Conservation (phyloP, 345 rosid genomes). For the Eucalyptus polyanthemos region DNA sequence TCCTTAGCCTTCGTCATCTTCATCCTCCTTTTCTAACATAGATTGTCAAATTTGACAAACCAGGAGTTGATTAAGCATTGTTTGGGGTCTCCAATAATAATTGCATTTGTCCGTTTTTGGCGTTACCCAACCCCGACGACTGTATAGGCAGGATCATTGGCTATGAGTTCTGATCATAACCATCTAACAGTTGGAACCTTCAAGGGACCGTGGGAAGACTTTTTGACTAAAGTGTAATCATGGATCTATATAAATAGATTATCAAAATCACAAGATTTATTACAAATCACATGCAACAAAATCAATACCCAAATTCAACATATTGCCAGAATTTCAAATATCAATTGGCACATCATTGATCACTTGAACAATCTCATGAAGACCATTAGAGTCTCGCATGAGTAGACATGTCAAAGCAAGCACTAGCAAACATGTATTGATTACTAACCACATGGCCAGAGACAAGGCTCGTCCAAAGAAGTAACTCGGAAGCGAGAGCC, state of each 20-base stretch:
- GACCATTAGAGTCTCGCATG: fast-evolving
- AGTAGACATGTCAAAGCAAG: not conserved
- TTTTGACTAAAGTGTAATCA: not conserved
- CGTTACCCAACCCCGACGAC: too few species aligned
- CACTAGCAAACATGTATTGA: not conserved
- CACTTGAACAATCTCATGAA: not conserved
- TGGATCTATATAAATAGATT: not conserved
- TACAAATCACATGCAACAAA: not conserved
- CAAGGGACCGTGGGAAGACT: too few species aligned
- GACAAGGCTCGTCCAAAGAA: not conserved
- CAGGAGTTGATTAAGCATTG: too few species aligned
- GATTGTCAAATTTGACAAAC: too few species aligned
- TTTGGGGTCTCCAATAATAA: too few species aligned
- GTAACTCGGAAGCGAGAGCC: not conserved
- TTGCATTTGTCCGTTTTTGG: too few species aligned
- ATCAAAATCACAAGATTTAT: not conserved
- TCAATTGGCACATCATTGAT: not conserved
- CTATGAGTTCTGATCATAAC: too few species aligned
- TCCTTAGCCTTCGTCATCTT: too few species aligned
- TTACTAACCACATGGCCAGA: not conserved
- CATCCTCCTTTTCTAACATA: too few species aligned
- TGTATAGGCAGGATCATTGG: too few species aligned
- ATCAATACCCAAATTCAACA: not conserved
- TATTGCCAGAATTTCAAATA: not conserved
- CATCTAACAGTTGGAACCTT: too few species aligned